Conservation (phyloP, 148 eudicot species). For the Dianthus caryophyllus region DNA sequence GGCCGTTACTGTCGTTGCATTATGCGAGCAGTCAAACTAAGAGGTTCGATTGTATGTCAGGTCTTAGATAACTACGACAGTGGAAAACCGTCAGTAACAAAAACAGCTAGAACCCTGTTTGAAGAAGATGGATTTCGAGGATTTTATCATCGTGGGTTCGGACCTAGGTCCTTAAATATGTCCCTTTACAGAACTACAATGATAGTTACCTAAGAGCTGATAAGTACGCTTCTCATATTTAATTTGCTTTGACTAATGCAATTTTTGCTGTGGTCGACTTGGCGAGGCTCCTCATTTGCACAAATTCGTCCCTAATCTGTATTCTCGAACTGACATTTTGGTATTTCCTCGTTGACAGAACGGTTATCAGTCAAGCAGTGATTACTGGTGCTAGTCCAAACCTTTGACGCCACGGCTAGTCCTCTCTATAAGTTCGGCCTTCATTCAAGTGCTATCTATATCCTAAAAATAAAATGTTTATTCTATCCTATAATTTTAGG, state of each 20-base stretch:
- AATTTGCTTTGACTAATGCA: too few species aligned
- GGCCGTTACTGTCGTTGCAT: too few species aligned
- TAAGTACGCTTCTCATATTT: constrained; percentile 30
- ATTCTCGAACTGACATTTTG: too few species aligned
- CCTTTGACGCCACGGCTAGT: too few species aligned
- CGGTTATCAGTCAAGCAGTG: constrained; percentile 51
- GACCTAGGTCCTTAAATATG: constrained; percentile 75
- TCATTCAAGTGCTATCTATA: too few species aligned
- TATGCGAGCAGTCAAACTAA: too few species aligned
- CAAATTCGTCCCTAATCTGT: too few species aligned
- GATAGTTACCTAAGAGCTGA: constrained; percentile 79
- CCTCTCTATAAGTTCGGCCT: too few species aligned
- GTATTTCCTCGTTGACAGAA: constrained; percentile 29
- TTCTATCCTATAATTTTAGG: too few species aligned
- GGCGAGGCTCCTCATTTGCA: too few species aligned
- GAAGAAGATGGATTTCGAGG: constrained; percentile 78
- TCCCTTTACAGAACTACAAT: constrained; percentile 76
- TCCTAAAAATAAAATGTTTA: too few species aligned
- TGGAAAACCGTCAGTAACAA: constrained; percentile 66
- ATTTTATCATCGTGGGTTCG: constrained; percentile 75
- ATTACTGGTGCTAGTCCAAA: background rate
- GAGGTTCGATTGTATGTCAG: constrained; percentile 14
- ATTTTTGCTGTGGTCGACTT: too few species aligned
- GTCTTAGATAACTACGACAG: constrained; percentile 58
- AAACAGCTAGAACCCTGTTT: constrained; percentile 48